phyloP scores from a whole-genome alignment of 2,329 filamentous ascomycete genomes.

The Metarhizium anisopliae region DNA sequence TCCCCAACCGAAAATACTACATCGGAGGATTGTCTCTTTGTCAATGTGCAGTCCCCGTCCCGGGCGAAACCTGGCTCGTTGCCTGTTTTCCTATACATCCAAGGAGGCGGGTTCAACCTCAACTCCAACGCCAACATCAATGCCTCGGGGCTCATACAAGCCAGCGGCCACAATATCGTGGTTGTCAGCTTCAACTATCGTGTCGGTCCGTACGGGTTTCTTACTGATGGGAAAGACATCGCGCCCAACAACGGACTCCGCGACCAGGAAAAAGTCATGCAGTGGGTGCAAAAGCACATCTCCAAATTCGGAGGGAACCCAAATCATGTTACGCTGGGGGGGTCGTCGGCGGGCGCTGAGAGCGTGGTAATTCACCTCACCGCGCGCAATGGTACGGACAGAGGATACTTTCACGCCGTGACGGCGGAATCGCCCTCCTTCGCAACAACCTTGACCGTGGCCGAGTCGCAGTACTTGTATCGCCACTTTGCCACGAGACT shows the following conservation, averaged over 20 bases:
- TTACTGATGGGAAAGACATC: constrained; percentile 48
- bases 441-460: constrained; percentile 34
- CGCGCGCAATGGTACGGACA: constrained; percentile 40
- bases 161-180: constrained; percentile 51
- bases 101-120: constrained; percentile 52
- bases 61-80: constrained; percentile 39
- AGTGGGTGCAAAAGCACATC: constrained; percentile 64
- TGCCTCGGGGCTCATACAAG: constrained; percentile 47
- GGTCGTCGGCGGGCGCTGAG: constrained; percentile 58
- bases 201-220: constrained; percentile 65
- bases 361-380: constrained; percentile 57
- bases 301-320: constrained; percentile 60
- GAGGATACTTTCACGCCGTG: constrained; percentile 40
- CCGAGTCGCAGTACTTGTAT: constrained; percentile 43
- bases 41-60: constrained; percentile 55
- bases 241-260: constrained; percentile 60
- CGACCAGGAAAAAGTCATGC: constrained; percentile 59
- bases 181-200: constrained; percentile 71
- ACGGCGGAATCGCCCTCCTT: constrained; percentile 44
- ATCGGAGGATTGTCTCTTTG: constrained; percentile 61
- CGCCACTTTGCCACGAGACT: constrained; percentile 35
- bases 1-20: constrained; percentile 16
- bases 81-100: constrained; percentile 53
- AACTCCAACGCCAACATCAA: constrained; percentile 45
- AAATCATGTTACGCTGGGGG: constrained; percentile 57